Evolutionary conservation across 2,329 filamentous ascomycete species (phyloP).

Genomic region (Beauveria rudraprayagi): DNA sequence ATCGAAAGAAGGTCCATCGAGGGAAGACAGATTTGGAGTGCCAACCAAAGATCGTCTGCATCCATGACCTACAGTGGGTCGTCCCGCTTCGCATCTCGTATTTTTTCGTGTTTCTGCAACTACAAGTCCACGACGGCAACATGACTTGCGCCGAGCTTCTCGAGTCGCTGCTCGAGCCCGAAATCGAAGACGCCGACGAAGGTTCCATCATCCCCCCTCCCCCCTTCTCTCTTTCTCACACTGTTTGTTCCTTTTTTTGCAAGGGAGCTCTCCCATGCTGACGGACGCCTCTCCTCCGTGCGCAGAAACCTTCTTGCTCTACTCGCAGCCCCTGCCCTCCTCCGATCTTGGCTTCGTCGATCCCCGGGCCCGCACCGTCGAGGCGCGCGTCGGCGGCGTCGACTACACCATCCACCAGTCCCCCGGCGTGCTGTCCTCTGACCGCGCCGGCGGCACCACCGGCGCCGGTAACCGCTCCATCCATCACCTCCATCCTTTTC

Average conservation of each 20-base stretch:
- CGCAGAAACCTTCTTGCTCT: conserved; percentile 80
- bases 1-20: too few relatives aligned
- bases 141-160: conserved; percentile 15
- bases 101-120: background rate
- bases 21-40: too few relatives aligned
- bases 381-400: conserved; percentile 57
- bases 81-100: background rate
- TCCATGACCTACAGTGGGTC: background rate
- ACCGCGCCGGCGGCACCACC: conserved; percentile 53
- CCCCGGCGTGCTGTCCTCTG: conserved; percentile 70
- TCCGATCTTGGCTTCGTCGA: conserved; percentile 82
- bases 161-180: conserved; percentile 29
- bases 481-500: background rate
- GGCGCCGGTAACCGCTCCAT: conserved; percentile 34
- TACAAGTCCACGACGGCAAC: background rate
- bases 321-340: conserved; percentile 66
- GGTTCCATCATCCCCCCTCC: conserved; percentile 21
- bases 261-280: background rate
- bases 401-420: conserved; percentile 79
- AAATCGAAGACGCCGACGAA: conserved; percentile 43
- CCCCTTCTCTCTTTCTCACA: background rate
- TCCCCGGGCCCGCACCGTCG: conserved; percentile 54
- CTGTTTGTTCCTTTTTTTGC: background rate
- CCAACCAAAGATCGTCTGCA: too few relatives aligned
- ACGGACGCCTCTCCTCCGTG: background rate